A percentile compares a stretch with the other conserved stretches of the same genome.
These are phyloP conservation scores for Hypoxylon sp. DNA, from an alignment of 2,329 filamentous ascomycete genomes.

Conservation along the genomic window DNA sequence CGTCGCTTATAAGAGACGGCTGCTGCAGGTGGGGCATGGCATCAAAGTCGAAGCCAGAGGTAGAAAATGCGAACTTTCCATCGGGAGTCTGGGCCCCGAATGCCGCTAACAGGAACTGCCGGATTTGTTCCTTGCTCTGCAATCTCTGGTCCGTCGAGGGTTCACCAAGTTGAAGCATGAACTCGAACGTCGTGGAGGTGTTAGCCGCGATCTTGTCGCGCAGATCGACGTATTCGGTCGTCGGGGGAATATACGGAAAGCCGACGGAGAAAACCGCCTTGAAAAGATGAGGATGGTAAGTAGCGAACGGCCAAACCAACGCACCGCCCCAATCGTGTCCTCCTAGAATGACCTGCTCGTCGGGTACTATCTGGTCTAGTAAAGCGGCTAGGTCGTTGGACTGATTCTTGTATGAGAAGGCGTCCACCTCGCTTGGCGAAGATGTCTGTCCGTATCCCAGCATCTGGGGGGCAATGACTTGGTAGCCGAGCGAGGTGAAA, in stretches of 20 bases:
- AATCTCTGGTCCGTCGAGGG: constrained; percentile 61
- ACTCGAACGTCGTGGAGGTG: constrained; percentile 67
- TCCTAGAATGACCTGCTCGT: constrained; percentile 66
- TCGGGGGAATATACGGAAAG: constrained; percentile 64
- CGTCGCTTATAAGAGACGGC: constrained; percentile 61
- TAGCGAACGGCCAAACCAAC: constrained; percentile 69
- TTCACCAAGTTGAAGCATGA: constrained; percentile 71
- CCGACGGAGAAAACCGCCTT: constrained; percentile 71
- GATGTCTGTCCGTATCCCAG: constrained; percentile 73
- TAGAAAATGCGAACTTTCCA: constrained; percentile 39
- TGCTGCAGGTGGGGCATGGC: constrained; percentile 50
- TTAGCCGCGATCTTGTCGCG: constrained; percentile 55
- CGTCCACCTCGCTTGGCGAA: constrained; percentile 33
- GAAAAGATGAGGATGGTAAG: constrained; percentile 69
- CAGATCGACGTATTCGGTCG: constrained; percentile 28
- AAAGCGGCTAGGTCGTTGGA: constrained; percentile 69
- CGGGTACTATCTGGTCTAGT: constrained; percentile 56
- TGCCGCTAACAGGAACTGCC: constrained; percentile 65
- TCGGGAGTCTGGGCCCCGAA: constrained; percentile 65
- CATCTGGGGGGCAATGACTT: constrained; percentile 74
- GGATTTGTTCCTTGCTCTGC: constrained; percentile 57
- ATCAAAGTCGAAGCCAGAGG: constrained; percentile 60
- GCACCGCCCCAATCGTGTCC: constrained; percentile 78
- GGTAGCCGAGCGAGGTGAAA: constrained; percentile 66
- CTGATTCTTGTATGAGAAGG: constrained; percentile 66